Conservation (phyloP, 2,329 filamentous ascomycete genomes). For the Zalaria sp. region DNA sequence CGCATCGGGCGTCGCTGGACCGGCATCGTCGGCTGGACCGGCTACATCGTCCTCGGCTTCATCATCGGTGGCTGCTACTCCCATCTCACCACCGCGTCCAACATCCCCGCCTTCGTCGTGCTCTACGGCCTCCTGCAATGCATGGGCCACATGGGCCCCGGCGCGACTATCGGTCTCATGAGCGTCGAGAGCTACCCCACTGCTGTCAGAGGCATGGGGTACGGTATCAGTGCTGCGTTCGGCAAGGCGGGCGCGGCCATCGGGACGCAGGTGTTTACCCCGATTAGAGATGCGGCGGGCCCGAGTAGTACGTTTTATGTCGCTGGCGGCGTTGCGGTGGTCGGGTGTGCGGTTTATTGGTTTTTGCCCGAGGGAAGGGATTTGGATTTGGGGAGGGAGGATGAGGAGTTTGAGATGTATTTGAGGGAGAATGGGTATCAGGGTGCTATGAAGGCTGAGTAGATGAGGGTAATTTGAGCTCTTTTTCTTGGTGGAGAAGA, state of each 20-base stretch:
- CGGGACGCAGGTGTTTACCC: conserved; percentile 37
- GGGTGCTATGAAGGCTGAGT: not conserved
- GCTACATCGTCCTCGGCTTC: conserved; percentile 37
- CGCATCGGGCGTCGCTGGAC: conserved; percentile 33
- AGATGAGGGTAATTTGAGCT: no score
- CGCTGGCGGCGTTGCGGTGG: conserved; percentile 8
- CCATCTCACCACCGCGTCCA: conserved; percentile 28
- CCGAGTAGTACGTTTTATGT: conserved; percentile 11
- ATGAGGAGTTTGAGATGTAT: conserved; percentile 10
- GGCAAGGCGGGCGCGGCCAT: conserved; percentile 39
- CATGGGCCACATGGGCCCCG: conserved; percentile 36
- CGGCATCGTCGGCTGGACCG: conserved; percentile 36
- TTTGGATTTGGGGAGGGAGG: conserved; percentile 7
- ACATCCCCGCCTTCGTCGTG: conserved; percentile 35
- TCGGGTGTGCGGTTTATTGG: conserved; percentile 10
- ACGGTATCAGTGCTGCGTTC: conserved; percentile 36
- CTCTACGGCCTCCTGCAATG: conserved; percentile 39
- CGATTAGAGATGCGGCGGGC: conserved; percentile 20
- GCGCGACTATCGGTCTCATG: conserved; percentile 36
- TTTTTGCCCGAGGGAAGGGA: conserved; percentile 10
- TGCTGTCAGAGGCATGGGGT: conserved; percentile 36
- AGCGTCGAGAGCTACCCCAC: conserved; percentile 39
- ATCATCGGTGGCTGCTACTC: conserved; percentile 37
- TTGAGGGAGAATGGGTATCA: conserved; percentile 1
- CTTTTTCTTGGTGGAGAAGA: no score